phyloP scores from a whole-genome alignment of 2,329 filamentous ascomycete genomes.

The Sarocladium oryzae region DNA sequence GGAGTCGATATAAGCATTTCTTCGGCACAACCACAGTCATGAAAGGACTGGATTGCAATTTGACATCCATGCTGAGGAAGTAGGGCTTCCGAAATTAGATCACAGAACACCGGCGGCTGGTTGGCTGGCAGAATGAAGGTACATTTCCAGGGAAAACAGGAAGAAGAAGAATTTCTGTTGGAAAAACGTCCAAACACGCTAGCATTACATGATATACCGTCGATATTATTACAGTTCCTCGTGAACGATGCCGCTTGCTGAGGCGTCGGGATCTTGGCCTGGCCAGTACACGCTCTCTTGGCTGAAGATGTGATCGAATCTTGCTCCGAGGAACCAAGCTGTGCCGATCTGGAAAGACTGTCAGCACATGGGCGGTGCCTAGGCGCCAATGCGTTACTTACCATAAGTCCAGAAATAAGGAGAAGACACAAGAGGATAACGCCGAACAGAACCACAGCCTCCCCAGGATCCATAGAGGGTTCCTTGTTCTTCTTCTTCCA shows the following conservation, averaged over 20 bases:
- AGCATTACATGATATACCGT: background rate
- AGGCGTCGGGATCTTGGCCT: background rate
- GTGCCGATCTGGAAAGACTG: slow-evolving; percentile 53
- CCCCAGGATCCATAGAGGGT: slow-evolving; percentile 45
- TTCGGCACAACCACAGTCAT: slow-evolving; percentile 97
- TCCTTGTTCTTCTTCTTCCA: slow-evolving; percentile 33
- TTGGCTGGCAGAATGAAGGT: background rate
- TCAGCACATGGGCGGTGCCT: background rate
- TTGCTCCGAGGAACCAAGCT: slow-evolving; percentile 75
- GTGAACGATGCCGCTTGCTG: slow-evolving; percentile 19
- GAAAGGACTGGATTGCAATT: slow-evolving; percentile 86
- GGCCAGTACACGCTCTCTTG: slow-evolving; percentile 14
- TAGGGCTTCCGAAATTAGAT: too few relatives aligned
- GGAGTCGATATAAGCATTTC: slow-evolving; percentile 79
- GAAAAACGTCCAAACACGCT: slow-evolving; percentile 2
- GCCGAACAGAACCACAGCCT: slow-evolving; percentile 58
- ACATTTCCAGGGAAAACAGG: background rate
- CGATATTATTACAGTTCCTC: slow-evolving; percentile 27
- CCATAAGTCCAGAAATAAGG: slow-evolving; percentile 72
- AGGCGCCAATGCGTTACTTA: slow-evolving; percentile 38
- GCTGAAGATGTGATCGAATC: slow-evolving; percentile 55
- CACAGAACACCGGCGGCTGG: too few relatives aligned
- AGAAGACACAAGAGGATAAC: slow-evolving; percentile 63
- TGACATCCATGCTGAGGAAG: slow-evolving; percentile 89
- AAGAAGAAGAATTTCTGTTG: background rate